A percentile compares a stretch with the other conserved stretches of the same genome.
These are phyloP conservation scores for Colletotrichum karsti DNA, from an alignment of 2,329 filamentous ascomycete genomes.

Conservation along the genomic window DNA sequence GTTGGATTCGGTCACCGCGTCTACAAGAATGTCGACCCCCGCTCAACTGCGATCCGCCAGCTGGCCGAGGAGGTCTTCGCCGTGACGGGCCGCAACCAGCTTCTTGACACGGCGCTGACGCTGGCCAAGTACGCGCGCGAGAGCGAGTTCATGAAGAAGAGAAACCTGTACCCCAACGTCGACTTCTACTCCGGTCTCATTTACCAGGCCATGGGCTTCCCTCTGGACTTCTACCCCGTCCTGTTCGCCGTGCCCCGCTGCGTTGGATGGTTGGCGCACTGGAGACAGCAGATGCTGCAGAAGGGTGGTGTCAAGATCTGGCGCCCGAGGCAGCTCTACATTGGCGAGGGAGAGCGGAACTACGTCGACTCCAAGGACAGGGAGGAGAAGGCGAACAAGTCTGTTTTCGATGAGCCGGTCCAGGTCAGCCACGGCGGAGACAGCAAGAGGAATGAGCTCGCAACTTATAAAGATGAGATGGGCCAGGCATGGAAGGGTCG, in stretches of 20 bases:
- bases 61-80: slow-evolving; percentile 59
- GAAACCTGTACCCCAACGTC: slow-evolving; percentile 60
- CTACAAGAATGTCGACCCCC: slow-evolving; percentile 63
- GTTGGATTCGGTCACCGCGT: slow-evolving; percentile 65
- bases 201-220: slow-evolving; percentile 62
- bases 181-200: slow-evolving; percentile 62
- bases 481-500: slow-evolving; percentile 34
- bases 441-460: slow-evolving; percentile 50
- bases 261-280: slow-evolving; percentile 61
- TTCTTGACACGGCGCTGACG: slow-evolving; percentile 56
- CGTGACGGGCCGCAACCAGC: slow-evolving; percentile 58
- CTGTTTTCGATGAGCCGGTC: slow-evolving; percentile 44
- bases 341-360: slow-evolving; percentile 52
- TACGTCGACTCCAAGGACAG: slow-evolving; percentile 50
- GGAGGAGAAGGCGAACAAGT: slow-evolving; percentile 37
- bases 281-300: slow-evolving; percentile 59
- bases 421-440: slow-evolving; percentile 49
- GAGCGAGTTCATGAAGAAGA: slow-evolving; percentile 57
- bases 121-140: slow-evolving; percentile 54
- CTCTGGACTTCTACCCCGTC: slow-evolving; percentile 61
- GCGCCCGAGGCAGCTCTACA: slow-evolving; percentile 57
- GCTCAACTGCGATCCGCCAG: slow-evolving; percentile 56
- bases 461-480: slow-evolving; percentile 47
- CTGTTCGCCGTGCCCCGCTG: slow-evolving; percentile 59
- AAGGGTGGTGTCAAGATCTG: slow-evolving; percentile 58